Evolutionary conservation across 441 rosid genomes (phyloP).

Genomic region (Codiaeum variegatum): DNA sequence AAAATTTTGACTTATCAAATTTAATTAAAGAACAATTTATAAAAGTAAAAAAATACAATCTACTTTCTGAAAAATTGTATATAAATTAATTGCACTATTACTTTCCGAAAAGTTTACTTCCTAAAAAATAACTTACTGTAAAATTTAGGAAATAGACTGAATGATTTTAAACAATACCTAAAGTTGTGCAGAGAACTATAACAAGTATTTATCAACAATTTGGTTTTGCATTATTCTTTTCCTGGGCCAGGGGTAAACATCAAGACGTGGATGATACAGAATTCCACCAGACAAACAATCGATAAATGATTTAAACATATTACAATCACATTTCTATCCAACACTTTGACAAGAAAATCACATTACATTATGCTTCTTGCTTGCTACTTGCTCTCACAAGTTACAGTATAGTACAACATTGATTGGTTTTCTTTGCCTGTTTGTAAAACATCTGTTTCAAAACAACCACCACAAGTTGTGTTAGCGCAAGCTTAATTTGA

Average conservation of each 20-base stretch:
- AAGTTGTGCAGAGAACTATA: not conserved
- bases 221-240: constrained; percentile 6
- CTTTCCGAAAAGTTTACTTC: too few species aligned
- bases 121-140: too few species aligned
- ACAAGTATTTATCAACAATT: not conserved
- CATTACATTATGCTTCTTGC: too few species aligned
- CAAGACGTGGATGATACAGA: constrained; percentile 13
- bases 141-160: too few species aligned
- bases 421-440: constrained; percentile 97
- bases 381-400: constrained; percentile 22
- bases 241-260: too few species aligned
- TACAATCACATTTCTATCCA: constrained; percentile 26
- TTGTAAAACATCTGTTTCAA: constrained; percentile 95
- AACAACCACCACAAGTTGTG: constrained; percentile 12
- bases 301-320: constrained; percentile 34
- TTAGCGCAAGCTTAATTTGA: constrained; percentile 18
- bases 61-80: too few species aligned
- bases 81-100: too few species aligned
- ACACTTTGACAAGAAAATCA: constrained; percentile 21
- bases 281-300: constrained; percentile 32
- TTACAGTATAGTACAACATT: constrained; percentile 85
- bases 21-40: too few species aligned
- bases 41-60: too few species aligned
- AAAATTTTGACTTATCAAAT: too few species aligned
- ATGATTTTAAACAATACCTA: too few species aligned